Evolutionary conservation across 495 filamentous ascomycete species (phyloP).

Genomic region (Neurospora sp.): DNA sequence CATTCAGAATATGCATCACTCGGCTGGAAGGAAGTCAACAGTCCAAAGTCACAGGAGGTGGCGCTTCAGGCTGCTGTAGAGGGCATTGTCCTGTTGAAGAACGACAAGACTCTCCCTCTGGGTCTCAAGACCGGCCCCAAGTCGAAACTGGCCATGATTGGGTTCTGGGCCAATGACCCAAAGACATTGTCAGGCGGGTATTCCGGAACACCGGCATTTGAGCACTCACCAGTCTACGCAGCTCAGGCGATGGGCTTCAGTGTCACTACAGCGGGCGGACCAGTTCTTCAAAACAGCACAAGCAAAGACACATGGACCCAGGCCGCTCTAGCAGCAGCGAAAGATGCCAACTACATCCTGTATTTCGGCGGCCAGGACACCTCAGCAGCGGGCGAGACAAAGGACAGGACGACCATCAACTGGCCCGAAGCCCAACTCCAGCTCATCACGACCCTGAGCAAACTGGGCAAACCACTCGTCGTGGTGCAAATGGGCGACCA

Average conservation of each 20-base stretch:
- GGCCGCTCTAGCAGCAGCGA: slow-evolving; percentile 27
- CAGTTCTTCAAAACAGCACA: slow-evolving; percentile 34
- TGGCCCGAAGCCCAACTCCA: slow-evolving; percentile 35
- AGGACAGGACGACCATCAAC: slow-evolving; percentile 31
- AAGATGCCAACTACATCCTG: slow-evolving; percentile 30
- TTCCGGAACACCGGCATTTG: slow-evolving; percentile 24
- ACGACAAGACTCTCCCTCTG: slow-evolving; percentile 21
- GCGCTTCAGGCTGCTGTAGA: slow-evolving; percentile 22
- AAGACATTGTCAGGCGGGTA: slow-evolving; percentile 30
- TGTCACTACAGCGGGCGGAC: slow-evolving; percentile 16
- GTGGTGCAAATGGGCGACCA: slow-evolving; percentile 43
- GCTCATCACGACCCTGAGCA: slow-evolving; percentile 27
- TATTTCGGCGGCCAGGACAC: slow-evolving; percentile 37
- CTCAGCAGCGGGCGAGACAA: slow-evolving; percentile 27
- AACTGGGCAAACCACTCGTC: slow-evolving; percentile 30
- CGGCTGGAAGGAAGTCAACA: slow-evolving; percentile 16
- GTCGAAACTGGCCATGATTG: slow-evolving; percentile 22
- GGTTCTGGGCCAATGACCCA: slow-evolving; percentile 25
- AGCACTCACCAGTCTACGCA: slow-evolving; percentile 21
- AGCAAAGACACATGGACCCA: slow-evolving; percentile 50
- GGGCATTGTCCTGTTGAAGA: slow-evolving; percentile 23
- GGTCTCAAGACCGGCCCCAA: slow-evolving; percentile 11
- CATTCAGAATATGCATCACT: slow-evolving; percentile 4
- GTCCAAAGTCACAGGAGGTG: slow-evolving; percentile 11
- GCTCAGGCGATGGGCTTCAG: slow-evolving; percentile 21